These are phyloP conservation scores for Nicotiana tabacum DNA, from an alignment of 257 asterid genomes.

Conservation along the genomic window DNA sequence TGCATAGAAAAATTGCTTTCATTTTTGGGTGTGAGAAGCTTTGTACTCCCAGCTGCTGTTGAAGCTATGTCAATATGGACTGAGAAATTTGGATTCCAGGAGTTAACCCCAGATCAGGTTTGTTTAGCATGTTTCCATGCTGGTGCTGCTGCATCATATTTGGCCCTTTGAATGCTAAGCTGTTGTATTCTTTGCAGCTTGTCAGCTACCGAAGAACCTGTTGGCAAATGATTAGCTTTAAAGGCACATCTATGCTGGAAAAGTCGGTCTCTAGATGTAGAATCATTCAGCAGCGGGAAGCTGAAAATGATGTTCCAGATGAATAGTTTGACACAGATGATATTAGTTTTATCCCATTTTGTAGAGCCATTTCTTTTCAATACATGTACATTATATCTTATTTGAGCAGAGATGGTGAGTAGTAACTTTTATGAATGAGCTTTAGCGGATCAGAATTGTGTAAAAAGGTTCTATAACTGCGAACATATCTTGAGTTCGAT, in stretches of 20 bases:
- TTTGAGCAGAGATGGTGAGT: conserved; percentile 8
- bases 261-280: conserved; percentile 65
- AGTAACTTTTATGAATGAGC: not conserved
- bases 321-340: conserved; percentile 19
- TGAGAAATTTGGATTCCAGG: conserved; percentile 69
- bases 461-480: not conserved
- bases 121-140: not conserved
- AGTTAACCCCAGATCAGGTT: conserved; percentile 70
- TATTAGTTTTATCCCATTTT: conserved; percentile 20
- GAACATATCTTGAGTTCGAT: not conserved
- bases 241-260: conserved; percentile 85
- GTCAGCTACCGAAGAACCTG: conserved; percentile 54
- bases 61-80: conserved; percentile 94
- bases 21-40: conserved; percentile 52
- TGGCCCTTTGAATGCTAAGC: not conserved
- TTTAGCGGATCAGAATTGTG: not conserved
- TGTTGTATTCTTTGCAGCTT: conserved; percentile 49
- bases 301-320: conserved; percentile 28
- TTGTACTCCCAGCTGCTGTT: conserved; percentile 89
- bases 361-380: conserved; percentile 9
- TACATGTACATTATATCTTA: conserved; percentile 15
- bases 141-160: not conserved
- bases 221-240: conserved; percentile 88
- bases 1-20: conserved; percentile 76
- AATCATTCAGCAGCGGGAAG: conserved; percentile 42